Evolutionary conservation across 2,329 filamentous ascomycete species (phyloP), one percentile per base, ranked within the genome.

Genomic region (Penicillium hesseltinei): DNA sequence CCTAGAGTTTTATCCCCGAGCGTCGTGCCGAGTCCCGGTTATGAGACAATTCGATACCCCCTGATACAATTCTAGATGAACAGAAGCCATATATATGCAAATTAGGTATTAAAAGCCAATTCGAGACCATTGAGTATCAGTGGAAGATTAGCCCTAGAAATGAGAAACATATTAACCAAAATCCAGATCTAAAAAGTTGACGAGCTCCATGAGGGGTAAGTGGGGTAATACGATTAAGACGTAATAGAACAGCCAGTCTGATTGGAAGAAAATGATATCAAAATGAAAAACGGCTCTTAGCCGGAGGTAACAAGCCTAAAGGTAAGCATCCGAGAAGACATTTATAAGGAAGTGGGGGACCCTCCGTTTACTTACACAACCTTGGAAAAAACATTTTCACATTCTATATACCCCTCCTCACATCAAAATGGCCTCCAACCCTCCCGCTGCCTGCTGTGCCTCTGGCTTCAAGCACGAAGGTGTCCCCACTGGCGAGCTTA

Each of bases 381-480:
- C 5, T 39, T 39, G 35, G 7, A 36, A 13, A 31, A 11, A 8
- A 39, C 35, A 40, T 39, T 35, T 25, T 31, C 17, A 38, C 46
- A 42, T 42, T 43, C 44, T 27, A 39, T 21, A 19, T 35, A 25
- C 17, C n/a, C 21, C 19, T 43, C 51, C 19, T n/a, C 35, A 54
- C 25, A 47, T 33, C 48, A 71, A 51, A 60, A 84, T 84, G 81
- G 74, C 81, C 23, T 83, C 81, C 42, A 74, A 82, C 63, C 75
- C 79, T n/a, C 77, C 79, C 44, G 74, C 69, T 56, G 64, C 73
- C 48, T 82, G 80, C 73, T 82, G 80, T 64, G 69, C 75, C 60
- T 62, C 73, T 54, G 80, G 79, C 62, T 74, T 83, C 68, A 81
- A 78, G 70, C 82, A 84, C 62, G 75, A 82, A 65, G 82, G 81